phyloP scores from a whole-genome alignment of 148 eudicot species.

The Hydrangea macrophylla region DNA sequence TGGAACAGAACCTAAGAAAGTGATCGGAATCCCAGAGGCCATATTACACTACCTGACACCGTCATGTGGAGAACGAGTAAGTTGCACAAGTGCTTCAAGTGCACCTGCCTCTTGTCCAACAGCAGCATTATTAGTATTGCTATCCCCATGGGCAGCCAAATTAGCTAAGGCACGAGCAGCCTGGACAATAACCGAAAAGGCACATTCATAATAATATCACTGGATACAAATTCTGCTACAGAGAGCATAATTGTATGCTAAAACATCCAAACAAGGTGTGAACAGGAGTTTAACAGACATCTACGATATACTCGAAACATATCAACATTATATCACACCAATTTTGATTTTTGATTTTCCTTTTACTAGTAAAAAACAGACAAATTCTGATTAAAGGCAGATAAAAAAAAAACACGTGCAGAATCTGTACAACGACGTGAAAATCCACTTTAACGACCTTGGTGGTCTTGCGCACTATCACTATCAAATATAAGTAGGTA shows the following conservation, averaged over 20 bases:
- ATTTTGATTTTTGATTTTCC: too few relatives aligned
- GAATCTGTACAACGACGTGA: too few relatives aligned
- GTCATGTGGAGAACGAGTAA: constrained; percentile 81
- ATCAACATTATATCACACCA: background rate
- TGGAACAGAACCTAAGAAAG: constrained; percentile 3
- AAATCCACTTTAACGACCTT: too few relatives aligned
- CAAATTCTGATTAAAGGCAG: background rate
- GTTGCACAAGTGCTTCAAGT: constrained; percentile 91
- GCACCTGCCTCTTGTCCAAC: constrained; percentile 98
- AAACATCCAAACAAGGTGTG: background rate
- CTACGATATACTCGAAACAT: background rate
- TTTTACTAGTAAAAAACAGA: background rate
- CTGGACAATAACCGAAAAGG: constrained; percentile 35
- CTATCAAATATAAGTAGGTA: background rate
- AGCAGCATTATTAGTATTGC: constrained; percentile 84
- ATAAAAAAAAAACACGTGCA: background rate
- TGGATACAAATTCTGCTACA: background rate
- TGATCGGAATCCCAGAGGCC: background rate
- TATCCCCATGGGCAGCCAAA: constrained; percentile 98
- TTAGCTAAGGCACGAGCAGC: constrained; percentile 99
- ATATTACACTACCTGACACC: constrained; percentile 75
- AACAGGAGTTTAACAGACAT: background rate
- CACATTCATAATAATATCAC: background rate
- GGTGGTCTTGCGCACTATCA: background rate
- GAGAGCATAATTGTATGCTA: background rate